These are phyloP conservation scores for Colletotrichum noveboracense DNA, from an alignment of 2,329 filamentous ascomycete genomes.

Conservation along the genomic window DNA sequence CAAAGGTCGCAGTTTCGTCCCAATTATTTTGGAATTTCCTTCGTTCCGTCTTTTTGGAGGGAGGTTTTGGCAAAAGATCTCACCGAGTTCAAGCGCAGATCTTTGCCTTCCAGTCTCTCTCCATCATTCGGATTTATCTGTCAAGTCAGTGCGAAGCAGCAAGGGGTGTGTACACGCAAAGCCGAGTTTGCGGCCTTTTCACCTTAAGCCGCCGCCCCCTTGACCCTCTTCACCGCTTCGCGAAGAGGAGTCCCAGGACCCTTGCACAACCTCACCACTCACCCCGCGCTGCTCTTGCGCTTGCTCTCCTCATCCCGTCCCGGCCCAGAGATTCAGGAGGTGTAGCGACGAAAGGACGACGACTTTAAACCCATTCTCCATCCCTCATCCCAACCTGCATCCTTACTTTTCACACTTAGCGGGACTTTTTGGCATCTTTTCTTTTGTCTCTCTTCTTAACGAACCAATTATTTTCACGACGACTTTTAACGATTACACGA, in stretches of 20 bases:
- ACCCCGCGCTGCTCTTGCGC: neutral
- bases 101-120: neutral
- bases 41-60: neutral
- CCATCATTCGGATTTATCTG: neutral
- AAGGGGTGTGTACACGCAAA: neutral
- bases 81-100: neutral
- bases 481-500: neutral
- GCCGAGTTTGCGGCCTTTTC: neutral
- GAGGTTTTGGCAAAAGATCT: neutral
- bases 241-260: neutral
- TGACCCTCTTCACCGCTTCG: neutral
- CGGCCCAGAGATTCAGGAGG: neutral
- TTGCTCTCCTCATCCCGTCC: neutral
- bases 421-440: neutral
- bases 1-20: neutral
- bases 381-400: neutral
- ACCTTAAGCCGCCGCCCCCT: neutral
- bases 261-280: neutral
- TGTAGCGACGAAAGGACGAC: neutral
- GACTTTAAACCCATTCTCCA: neutral
- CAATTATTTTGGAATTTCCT: neutral
- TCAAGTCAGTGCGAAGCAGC: neutral
- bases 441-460: neutral
- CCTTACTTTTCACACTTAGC: neutral
- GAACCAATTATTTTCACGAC: neutral